Evolutionary conservation across 495 filamentous ascomycete genomes (phyloP).

Genomic region (Aspergillus ostianus): DNA sequence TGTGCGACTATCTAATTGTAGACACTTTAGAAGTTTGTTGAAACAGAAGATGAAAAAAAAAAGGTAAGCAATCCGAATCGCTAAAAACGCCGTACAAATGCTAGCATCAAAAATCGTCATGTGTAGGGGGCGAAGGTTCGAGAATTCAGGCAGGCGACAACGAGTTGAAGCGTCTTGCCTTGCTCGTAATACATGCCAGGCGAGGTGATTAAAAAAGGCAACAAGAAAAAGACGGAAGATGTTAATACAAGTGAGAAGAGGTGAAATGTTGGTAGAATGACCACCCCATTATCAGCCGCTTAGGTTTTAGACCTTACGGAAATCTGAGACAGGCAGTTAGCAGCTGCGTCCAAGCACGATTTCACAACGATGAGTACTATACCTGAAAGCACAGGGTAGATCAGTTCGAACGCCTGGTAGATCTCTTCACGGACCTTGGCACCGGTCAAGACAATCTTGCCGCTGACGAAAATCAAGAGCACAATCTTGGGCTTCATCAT

Average conservation of each 20-base stretch:
- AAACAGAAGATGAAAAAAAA: conserved; percentile 13
- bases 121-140: conserved; percentile 13
- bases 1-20: conserved; percentile 55
- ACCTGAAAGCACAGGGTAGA: conserved; percentile 97
- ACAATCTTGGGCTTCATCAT: conserved; percentile 99
- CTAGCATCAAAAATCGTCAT: conserved; percentile 45
- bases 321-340: conserved; percentile 51
- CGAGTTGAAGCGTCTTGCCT: conserved; percentile 24
- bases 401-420: conserved; percentile 97
- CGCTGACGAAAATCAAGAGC: conserved; percentile 96
- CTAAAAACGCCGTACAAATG: conserved; percentile 52
- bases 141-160: conserved; percentile 16
- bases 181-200: conserved; percentile 48
- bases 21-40: conserved; percentile 20
- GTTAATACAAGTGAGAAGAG: conserved; percentile 57
- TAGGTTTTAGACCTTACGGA: conserved; percentile 58
- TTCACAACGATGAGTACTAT: conserved; percentile 23
- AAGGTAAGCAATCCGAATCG: conserved; percentile 35
- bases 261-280: conserved; percentile 36
- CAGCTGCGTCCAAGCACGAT: not conserved
- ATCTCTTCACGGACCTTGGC: conserved; percentile 99
- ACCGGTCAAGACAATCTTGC: conserved; percentile 97
- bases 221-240: conserved; percentile 33
- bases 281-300: conserved; percentile 22
- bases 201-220: conserved; percentile 15